These are phyloP conservation scores for Ganoderma lucidum DNA, from an alignment of 1,284 basidiomycete species.

Conservation along the genomic window DNA sequence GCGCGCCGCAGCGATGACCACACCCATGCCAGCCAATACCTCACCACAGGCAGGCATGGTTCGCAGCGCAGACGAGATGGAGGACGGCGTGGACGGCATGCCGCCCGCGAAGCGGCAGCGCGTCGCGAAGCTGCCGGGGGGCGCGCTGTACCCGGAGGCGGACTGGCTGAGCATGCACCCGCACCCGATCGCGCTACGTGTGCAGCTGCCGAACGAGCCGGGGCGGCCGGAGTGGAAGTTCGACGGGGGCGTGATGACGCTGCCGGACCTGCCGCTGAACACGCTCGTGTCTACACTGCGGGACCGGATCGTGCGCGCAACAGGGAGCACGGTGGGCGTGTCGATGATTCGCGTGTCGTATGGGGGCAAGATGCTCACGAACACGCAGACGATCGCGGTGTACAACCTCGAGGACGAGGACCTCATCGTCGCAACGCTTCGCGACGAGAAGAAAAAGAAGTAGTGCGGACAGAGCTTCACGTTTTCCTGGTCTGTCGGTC, in stretches of 20 bases:
- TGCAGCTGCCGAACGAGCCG: slow-evolving; percentile 84
- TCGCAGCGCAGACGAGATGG: slow-evolving; percentile 82
- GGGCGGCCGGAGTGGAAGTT: slow-evolving; percentile 93
- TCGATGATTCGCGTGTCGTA: slow-evolving; percentile 83
- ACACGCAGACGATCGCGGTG: slow-evolving; percentile 82
- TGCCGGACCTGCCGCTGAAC: slow-evolving; percentile 84
- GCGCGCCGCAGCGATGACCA: slow-evolving; percentile 47
- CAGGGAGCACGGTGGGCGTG: slow-evolving; percentile 79
- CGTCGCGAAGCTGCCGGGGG: slow-evolving; percentile 82
- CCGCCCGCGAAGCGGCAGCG: slow-evolving; percentile 86
- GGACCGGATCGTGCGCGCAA: slow-evolving; percentile 82
- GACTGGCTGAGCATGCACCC: slow-evolving; percentile 93
- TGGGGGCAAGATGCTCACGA: slow-evolving; percentile 85
- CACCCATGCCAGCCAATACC: slow-evolving; percentile 40
- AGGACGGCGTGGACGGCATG: slow-evolving; percentile 64
- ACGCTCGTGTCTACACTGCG: slow-evolving; percentile 86
- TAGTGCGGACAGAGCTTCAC: slow-evolving; percentile 41
- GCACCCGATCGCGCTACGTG: slow-evolving; percentile 82
- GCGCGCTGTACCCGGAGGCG: slow-evolving; percentile 81
- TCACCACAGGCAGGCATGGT: slow-evolving; percentile 69
- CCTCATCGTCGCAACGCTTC: slow-evolving; percentile 75
- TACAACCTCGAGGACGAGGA: slow-evolving; percentile 94
- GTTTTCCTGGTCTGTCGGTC: no score
- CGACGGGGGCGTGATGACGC: slow-evolving; percentile 78
- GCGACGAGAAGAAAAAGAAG: slow-evolving; percentile 82